Evolutionary conservation across 2,329 filamentous ascomycete species (phyloP).

Genomic region (Fusarium udum): DNA sequence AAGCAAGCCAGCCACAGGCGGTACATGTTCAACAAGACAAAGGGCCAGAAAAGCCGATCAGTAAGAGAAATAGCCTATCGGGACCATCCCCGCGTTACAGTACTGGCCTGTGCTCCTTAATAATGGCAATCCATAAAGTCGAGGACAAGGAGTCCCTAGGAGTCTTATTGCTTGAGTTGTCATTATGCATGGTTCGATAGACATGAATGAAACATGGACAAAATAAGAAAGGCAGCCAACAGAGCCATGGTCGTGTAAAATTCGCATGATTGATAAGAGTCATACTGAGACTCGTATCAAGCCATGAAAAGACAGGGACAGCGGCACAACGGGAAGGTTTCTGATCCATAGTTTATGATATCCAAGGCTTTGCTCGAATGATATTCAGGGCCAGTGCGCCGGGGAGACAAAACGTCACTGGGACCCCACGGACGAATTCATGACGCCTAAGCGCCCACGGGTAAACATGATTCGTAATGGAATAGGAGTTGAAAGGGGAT

Average conservation of each 20-base stretch:
- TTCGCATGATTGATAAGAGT: constrained; percentile 16
- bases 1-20: constrained; percentile 4
- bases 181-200: constrained; percentile 17
- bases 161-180: constrained; percentile 18
- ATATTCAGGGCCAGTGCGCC: constrained; percentile 30
- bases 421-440: constrained; percentile 33
- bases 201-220: constrained; percentile 12
- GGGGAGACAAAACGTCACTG: constrained; percentile 27
- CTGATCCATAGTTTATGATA: constrained; percentile 12
- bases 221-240: constrained; percentile 18
- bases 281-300: constrained; percentile 18
- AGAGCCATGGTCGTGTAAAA: constrained; percentile 17
- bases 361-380: constrained; percentile 36
- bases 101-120: constrained; percentile 21
- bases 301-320: constrained; percentile 15
- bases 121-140: constrained; percentile 19
- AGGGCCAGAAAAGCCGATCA: constrained; percentile 5
- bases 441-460: constrained; percentile 28
- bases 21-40: constrained; percentile 21
- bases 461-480: constrained; percentile 25
- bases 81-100: constrained; percentile 32
- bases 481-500: constrained; percentile 20
- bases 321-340: constrained; percentile 22
- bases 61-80: constrained; percentile 31
- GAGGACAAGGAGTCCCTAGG: constrained; percentile 4